phyloP scores from a whole-genome alignment of 345 rosid species.

The Citrus australasica region DNA sequence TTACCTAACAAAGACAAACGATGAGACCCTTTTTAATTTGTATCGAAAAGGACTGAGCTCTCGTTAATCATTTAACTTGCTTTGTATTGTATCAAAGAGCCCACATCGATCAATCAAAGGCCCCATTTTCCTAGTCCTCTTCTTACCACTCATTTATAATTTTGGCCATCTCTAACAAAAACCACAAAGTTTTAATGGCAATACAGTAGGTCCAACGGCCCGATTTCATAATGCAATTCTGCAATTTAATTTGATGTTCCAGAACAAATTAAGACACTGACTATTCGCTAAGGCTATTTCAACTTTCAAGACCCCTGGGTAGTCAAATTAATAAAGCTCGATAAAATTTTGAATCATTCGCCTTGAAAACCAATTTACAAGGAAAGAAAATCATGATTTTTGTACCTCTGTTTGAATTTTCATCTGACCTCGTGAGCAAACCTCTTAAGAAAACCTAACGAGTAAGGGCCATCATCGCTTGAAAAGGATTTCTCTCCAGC shows the following conservation, averaged over 20 bases:
- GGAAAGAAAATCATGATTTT: too few relatives aligned
- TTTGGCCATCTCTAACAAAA: neutral
- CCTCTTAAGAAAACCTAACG: too few relatives aligned
- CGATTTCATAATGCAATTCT: neutral
- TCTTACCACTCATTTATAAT: neutral
- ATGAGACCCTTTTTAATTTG: neutral
- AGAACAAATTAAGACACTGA: neutral
- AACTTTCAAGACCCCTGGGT: too few relatives aligned
- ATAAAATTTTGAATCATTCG: too few relatives aligned
- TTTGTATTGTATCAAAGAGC: neutral
- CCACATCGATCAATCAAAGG: neutral
- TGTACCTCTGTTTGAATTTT: too few relatives aligned
- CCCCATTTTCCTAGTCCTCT: neutral
- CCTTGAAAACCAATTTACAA: too few relatives aligned
- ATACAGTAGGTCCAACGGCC: neutral
- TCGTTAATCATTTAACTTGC: neutral
- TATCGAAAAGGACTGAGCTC: neutral
- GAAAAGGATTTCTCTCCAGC: conserved; percentile 25
- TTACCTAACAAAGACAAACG: neutral
- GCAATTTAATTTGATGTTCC: neutral
- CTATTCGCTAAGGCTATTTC: neutral
- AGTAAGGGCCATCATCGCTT: neutral
- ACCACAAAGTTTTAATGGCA: neutral
- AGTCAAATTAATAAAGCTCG: too few relatives aligned
- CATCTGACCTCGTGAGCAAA: too few relatives aligned